Evolutionary conservation across 1,139 yeast genomes (phyloP).

Genomic region (Torulaspora pretoriensis): DNA sequence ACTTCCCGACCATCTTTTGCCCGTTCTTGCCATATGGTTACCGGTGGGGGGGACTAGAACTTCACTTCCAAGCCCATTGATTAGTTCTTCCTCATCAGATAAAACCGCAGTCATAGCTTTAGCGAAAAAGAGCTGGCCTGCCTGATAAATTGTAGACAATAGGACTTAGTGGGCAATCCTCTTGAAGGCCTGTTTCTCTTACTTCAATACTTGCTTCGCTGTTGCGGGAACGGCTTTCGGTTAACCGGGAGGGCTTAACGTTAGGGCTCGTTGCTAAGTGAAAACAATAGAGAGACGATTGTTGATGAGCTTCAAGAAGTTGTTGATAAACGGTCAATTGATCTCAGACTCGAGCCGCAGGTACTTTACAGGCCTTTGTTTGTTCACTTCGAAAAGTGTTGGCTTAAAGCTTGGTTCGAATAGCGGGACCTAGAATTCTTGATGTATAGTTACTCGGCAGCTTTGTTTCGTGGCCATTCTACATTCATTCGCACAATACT

Average conservation of each 20-base stretch:
- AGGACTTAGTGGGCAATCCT: too few species aligned
- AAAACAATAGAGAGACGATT: background rate
- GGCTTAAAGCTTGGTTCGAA: too few species aligned
- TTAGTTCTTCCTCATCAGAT: conserved; percentile 35
- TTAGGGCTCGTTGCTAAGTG: background rate
- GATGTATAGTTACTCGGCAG: too few species aligned
- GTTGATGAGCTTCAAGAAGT: background rate
- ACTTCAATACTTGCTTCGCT: background rate
- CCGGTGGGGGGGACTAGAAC: conserved; percentile 39
- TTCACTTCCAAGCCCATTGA: conserved; percentile 22
- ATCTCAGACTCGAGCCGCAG: too few species aligned
- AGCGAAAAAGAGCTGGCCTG: background rate
- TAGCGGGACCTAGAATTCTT: too few species aligned
- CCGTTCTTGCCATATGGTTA: conserved; percentile 49
- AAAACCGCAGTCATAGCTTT: conserved; percentile 33
- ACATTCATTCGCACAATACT: too few species aligned
- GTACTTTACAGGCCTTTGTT: too few species aligned
- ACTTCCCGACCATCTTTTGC: conserved; percentile 43
- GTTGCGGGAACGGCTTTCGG: background rate
- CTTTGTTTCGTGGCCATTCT: too few species aligned
- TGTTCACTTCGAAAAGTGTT: too few species aligned
- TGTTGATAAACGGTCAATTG: background rate
- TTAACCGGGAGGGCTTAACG: background rate
- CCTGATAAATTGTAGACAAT: background rate
- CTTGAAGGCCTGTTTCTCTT: background rate